phyloP scores from a whole-genome alignment of 371 early-diverging fungal genomes.

The Furculomyces boomerangus region DNA sequence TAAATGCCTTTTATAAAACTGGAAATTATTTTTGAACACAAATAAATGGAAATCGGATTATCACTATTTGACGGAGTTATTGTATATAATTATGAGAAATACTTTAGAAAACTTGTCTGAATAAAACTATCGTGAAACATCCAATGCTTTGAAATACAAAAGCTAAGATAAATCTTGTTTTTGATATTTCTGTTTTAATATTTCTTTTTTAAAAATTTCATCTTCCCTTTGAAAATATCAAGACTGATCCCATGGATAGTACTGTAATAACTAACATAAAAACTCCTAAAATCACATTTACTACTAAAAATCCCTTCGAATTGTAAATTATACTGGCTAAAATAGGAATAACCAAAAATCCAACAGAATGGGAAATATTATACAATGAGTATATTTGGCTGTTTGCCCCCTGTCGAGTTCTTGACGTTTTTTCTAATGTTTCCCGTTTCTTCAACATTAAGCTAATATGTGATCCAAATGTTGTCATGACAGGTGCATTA shows the following conservation, averaged over 20 bases:
- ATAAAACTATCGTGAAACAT: too few species aligned
- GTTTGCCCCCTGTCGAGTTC: constrained; percentile 10
- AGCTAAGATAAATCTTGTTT: too few species aligned
- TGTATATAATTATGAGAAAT: too few species aligned
- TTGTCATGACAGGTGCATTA: constrained; percentile 19
- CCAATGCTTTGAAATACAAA: too few species aligned
- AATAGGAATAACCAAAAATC: constrained; percentile 19
- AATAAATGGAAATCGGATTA: too few species aligned
- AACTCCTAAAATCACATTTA: background rate
- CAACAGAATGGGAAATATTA: constrained; percentile 24
- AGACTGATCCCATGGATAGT: background rate
- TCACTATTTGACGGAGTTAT: too few species aligned
- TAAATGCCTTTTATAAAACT: too few species aligned
- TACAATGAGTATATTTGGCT: constrained; percentile 25
- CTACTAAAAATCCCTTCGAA: background rate
- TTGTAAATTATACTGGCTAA: background rate
- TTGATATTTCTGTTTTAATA: too few species aligned
- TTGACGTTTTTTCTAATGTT: background rate
- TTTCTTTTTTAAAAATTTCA: too few species aligned
- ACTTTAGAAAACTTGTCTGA: too few species aligned
- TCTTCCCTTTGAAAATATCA: too few species aligned
- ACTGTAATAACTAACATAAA: background rate
- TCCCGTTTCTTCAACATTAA: constrained; percentile 11
- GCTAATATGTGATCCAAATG: constrained; percentile 17
- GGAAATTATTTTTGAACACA: too few species aligned